phyloP scores from a whole-genome alignment of 805 yeast genomes.

The Zygosaccharomyces bisporus region DNA sequence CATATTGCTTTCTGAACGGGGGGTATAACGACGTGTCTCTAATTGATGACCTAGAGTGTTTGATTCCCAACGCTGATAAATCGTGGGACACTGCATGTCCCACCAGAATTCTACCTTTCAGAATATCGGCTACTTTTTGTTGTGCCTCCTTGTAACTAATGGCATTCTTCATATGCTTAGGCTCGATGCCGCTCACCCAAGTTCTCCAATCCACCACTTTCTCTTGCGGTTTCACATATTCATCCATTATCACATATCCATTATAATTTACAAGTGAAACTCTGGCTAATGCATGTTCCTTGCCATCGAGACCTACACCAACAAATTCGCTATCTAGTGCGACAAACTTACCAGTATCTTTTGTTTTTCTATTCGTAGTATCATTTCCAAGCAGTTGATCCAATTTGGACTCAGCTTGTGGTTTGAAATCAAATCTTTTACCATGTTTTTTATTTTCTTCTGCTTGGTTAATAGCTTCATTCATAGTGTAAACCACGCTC shows the following conservation, averaged over 20 bases:
- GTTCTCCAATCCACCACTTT: constrained; percentile 88
- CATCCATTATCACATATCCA: constrained; percentile 69
- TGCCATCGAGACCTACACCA: constrained; percentile 77
- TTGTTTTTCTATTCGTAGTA: constrained; percentile 27
- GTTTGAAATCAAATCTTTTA: constrained; percentile 21
- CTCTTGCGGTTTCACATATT: constrained; percentile 70
- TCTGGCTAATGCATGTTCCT: constrained; percentile 70
- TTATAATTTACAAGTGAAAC: constrained; percentile 82
- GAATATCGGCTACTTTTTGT: constrained; percentile 45
- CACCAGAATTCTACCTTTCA: constrained; percentile 57
- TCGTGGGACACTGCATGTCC: constrained; percentile 89
- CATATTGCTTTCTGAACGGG: constrained; percentile 50
- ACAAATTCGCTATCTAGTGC: constrained; percentile 95
- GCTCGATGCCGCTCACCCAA: constrained; percentile 82
- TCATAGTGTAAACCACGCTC: constrained; percentile 34
- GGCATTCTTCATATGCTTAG: constrained; percentile 65
- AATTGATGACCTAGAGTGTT: constrained; percentile 59
- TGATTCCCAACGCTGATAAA: constrained; percentile 58
- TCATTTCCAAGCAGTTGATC: constrained; percentile 2
- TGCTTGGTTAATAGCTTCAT: constrained; percentile 26
- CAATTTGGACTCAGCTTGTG: constrained; percentile 8
- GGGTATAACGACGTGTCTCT: constrained; percentile 71
- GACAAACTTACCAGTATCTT: constrained; percentile 62
- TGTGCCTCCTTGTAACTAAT: constrained; percentile 66
- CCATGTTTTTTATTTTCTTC: constrained; percentile 26